Percentiles rank a stretch among this genome's conserved stretches.
These are phyloP conservation scores for Linnemannia zychae DNA, from an alignment of 192 early-diverging fungal species.

Conservation along the genomic window DNA sequence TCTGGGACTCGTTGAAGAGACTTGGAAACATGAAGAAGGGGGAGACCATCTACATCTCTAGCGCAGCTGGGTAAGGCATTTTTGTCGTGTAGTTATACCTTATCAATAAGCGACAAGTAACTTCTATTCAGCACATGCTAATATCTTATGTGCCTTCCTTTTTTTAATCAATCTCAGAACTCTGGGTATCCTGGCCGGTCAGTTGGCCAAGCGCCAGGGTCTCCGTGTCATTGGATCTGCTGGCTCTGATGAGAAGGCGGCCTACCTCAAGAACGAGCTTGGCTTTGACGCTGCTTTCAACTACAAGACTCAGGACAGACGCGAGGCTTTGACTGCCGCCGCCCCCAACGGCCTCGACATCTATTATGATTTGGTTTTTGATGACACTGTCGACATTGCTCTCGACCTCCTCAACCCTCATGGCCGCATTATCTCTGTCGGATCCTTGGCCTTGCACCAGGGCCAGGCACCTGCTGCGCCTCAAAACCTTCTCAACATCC, in stretches of 20 bases:
- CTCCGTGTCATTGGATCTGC: slow-evolving; percentile 88
- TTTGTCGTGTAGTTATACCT: not conserved
- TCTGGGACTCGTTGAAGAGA: slow-evolving; percentile 61
- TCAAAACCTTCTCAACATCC: slow-evolving; percentile 18
- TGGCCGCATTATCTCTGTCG: slow-evolving; percentile 26
- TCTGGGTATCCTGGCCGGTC: slow-evolving; percentile 78
- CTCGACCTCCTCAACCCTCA: slow-evolving; percentile 34
- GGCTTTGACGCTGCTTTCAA: slow-evolving; percentile 92
- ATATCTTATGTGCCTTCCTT: not conserved
- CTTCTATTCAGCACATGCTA: too few relatives aligned
- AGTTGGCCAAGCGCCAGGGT: slow-evolving; percentile 83
- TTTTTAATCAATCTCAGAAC: slow-evolving; percentile 57
- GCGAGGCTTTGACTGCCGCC: not conserved
- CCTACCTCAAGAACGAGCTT: slow-evolving; percentile 70
- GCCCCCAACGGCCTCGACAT: slow-evolving; percentile 72
- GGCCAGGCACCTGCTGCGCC: not conserved
- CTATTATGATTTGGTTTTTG: slow-evolving; percentile 88
- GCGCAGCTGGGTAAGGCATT: slow-evolving; percentile 26
- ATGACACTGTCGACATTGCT: slow-evolving; percentile 37
- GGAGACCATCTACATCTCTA: slow-evolving; percentile 75
- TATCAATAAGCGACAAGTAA: not conserved
- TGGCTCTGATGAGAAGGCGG: slow-evolving; percentile 88
- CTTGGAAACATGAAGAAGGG: slow-evolving; percentile 81
- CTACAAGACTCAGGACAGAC: slow-evolving; percentile 76
- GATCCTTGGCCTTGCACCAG: not conserved